These are phyloP conservation scores for Fraxinus greggii DNA, from an alignment of 305 asterid genomes.

Conservation along the genomic window DNA sequence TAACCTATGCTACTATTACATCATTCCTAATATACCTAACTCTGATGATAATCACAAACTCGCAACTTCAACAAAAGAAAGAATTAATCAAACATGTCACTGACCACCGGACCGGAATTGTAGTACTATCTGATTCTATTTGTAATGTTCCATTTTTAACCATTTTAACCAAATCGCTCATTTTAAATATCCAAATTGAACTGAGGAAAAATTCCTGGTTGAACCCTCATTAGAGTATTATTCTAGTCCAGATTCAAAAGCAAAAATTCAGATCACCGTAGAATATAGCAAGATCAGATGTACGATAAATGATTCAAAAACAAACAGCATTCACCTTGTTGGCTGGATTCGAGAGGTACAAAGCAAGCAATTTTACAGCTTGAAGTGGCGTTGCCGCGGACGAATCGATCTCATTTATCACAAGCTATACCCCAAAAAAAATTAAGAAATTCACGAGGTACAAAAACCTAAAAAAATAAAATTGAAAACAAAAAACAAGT, in stretches of 20 bases:
- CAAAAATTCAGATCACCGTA: background rate
- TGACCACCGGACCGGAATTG: background rate
- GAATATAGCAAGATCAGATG: background rate
- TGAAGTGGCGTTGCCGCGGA: conserved; percentile 98
- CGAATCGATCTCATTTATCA: conserved; percentile 81
- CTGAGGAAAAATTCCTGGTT: background rate
- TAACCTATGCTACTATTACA: background rate
- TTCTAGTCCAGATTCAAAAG: conserved; percentile 13
- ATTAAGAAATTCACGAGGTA: background rate
- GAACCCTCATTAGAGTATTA: conserved; percentile 1
- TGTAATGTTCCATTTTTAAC: background rate
- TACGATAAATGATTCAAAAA: background rate
- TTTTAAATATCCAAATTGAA: conserved; percentile 1
- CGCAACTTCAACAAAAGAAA: background rate
- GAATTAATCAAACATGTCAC: background rate
- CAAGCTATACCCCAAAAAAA: conserved; percentile 49
- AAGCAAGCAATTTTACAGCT: conserved; percentile 87
- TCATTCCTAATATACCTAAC: background rate
- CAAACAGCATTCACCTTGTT: conserved; percentile 51
- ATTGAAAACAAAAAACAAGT: background rate
- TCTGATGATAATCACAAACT: background rate
- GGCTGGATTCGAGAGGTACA: conserved; percentile 63
- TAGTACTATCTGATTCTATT: background rate
- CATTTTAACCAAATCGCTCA: background rate
- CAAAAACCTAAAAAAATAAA: background rate